phyloP scores from a whole-genome alignment of 768 basidiomycete genomes.

The Podaxis carcinomalis region DNA sequence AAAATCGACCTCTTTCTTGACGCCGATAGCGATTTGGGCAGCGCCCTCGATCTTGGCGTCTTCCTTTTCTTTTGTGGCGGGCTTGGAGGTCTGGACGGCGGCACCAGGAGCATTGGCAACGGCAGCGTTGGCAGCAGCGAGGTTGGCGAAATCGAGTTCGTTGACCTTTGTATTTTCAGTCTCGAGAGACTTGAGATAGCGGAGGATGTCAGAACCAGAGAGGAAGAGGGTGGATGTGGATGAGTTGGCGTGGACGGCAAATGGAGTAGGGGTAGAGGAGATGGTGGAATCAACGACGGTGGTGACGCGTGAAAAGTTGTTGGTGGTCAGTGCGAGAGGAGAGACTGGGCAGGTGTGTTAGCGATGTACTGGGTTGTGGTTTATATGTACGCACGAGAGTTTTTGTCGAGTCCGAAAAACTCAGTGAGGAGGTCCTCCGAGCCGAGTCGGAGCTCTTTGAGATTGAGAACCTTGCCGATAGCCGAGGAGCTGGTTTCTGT shows the following conservation, averaged over 20 bases:
- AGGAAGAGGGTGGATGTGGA: slow-evolving; percentile 74
- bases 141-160: slow-evolving; percentile 66
- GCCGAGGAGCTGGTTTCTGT: slow-evolving; percentile 79
- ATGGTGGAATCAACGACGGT: slow-evolving; percentile 79
- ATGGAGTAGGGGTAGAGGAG: slow-evolving; percentile 58
- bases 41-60: slow-evolving; percentile 83
- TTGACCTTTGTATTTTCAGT: slow-evolving; percentile 61
- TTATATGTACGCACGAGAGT: slow-evolving; percentile 65
- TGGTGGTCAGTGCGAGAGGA: slow-evolving; percentile 63
- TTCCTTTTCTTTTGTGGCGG: slow-evolving; percentile 55
- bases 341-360: slow-evolving; percentile 54
- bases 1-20: slow-evolving; percentile 96
- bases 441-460: slow-evolving; percentile 87
- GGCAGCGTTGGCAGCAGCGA: slow-evolving; percentile 37
- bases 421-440: slow-evolving; percentile 82
- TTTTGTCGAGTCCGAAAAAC: slow-evolving; percentile 81
- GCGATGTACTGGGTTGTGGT: not conserved
- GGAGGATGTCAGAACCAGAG: slow-evolving; percentile 67
- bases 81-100: slow-evolving; percentile 34
- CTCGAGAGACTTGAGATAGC: slow-evolving; percentile 71
- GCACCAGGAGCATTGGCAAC: slow-evolving; percentile 20
- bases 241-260: slow-evolving; percentile 74
- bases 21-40: slow-evolving; percentile 88
- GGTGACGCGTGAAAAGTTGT: slow-evolving; percentile 64
- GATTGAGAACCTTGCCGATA: slow-evolving; percentile 71